Percentiles rank a stretch among this genome's conserved stretches.
These are phyloP conservation scores for Chlorociboria aeruginascens DNA, from an alignment of 495 filamentous ascomycete genomes.

Conservation along the genomic window DNA sequence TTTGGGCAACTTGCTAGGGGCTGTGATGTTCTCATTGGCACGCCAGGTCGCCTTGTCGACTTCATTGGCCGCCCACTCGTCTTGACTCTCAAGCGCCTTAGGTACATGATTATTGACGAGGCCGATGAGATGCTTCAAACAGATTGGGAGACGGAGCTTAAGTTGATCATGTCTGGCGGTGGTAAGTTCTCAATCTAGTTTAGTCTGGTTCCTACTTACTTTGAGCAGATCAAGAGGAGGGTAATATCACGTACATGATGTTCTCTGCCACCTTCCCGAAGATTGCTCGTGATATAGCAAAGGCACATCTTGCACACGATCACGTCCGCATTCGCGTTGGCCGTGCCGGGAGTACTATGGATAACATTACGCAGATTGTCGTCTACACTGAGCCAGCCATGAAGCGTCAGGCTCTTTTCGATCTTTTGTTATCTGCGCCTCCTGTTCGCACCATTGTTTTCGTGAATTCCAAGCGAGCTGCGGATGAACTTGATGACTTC, in stretches of 20 bases:
- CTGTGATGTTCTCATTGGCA: constrained; percentile 81
- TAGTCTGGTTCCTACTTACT: neutral
- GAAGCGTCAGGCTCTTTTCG: constrained; percentile 62
- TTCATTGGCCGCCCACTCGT: constrained; percentile 59
- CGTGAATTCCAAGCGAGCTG: constrained; percentile 64
- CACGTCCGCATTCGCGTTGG: constrained; percentile 74
- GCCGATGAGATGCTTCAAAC: constrained; percentile 78
- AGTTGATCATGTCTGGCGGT: constrained; percentile 61
- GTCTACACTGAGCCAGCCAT: constrained; percentile 43
- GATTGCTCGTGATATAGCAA: constrained; percentile 60
- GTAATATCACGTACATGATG: constrained; percentile 73
- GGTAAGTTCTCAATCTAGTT: constrained; percentile 36
- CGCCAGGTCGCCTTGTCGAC: constrained; percentile 75
- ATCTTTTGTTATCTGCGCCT: constrained; percentile 53
- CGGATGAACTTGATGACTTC: constrained; percentile 77
- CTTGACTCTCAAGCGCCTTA: constrained; percentile 63
- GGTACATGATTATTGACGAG: constrained; percentile 83
- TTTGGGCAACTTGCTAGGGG: constrained; percentile 61
- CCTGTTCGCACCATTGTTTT: constrained; percentile 84
- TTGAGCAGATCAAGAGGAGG: constrained; percentile 57
- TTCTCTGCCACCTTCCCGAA: constrained; percentile 91
- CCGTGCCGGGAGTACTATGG: constrained; percentile 66
- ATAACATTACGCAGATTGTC: constrained; percentile 69
- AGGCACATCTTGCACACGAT: constrained; percentile 54
- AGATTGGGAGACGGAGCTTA: constrained; percentile 64